Evolutionary conservation across 345 rosid genomes (phyloP), one percentile per base, ranked within the genome.

Genomic region (Camelina sativa): DNA sequence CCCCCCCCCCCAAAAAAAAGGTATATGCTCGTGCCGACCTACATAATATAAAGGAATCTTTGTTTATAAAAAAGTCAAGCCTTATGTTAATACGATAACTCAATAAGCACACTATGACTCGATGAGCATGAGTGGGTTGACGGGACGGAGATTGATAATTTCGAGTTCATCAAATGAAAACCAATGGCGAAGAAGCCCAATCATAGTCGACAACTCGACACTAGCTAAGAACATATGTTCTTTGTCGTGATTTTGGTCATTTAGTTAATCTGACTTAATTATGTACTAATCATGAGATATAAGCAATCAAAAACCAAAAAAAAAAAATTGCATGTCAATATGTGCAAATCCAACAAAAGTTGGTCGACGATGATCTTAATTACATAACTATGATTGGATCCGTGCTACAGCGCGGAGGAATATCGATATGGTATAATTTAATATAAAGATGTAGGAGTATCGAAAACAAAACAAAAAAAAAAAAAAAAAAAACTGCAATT

Each of bases 21-120:
- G 8, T 34, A 34, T 38, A 50, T 41, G 76, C 62, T 70, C 68
- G 47, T 71, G 80, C 67, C 80, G 76, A 70, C 76, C 76, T 77
- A 64, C 38, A 63, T 6, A 40, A 62, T 17, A 25, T 37, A 66
- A 38, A 3, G 19, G 34, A 40, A 51, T 40, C 11, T 63, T 51
- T 59, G 15, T 38, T 20, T 0, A 65, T 44, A 44, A 25, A 57
- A 65, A 66, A 66, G 78, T 69, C 65, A 62, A 52, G 68, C 56
- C 71, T 62, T 47, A 13, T 70, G 53, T 69, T 58, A 53, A 41
- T 54, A 34, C 28, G 37, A 69, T 25, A 25, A 25, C 25, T 23
- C 25, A 3, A 23, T 55, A 69, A 16, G 62, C 53, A 38, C 11
- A 17, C 25, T 38, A 11, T 61, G 41, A 10, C 41, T 38, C 41